Evolutionary conservation across 2,329 filamentous ascomycete genomes (phyloP), one percentile per base, ranked within the genome.

Genomic region (Colletotrichum filicis): DNA sequence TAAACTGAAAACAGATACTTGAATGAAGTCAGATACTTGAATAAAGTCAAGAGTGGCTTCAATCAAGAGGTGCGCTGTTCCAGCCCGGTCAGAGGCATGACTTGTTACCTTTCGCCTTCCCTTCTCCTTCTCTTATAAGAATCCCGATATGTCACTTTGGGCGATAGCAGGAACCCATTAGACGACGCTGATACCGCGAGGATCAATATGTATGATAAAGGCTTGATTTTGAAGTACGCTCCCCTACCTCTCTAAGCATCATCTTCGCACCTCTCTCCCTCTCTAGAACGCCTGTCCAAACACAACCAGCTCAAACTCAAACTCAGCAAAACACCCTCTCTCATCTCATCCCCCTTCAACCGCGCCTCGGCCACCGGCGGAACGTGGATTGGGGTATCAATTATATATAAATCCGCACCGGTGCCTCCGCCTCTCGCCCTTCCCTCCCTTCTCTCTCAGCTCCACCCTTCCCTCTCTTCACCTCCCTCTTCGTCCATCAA

Each of bases 351-450:
- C 7, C 11, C 22, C 53, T 56, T 56, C 26, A 24, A 24, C 53
- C 42, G 42, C 53, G 26, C 26, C 24, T 56, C 53, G 53, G 53
- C 22, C 53, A 56, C 16, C 53, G n/a, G 53, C 53, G 53, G 53
- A 56, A 26, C 16, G 22, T 56, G 53, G 24, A 56, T 28, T 56
- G n/a, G 53, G 53, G 53, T 56, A 56, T 56, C 53, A 56, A 28
- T 56, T 56, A 56, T 56, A 56, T 56, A 56, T 56, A 49, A 56
- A 56, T 26, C 53, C 53, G 22, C 53, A 56, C 53, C 53, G 53
- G 26, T 56, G 53, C 53, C 53, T 26, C 8, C 12, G 22, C 52
- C n/a, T n/a, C 52, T 5, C 14, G 2, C 49, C 19, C 19, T 7
- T 7, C 11, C n/a, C 49, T 22, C n/a, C 12, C 32, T 11, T 11